Percentiles rank a stretch among this genome's conserved stretches.
Evolutionary conservation across 345 rosid species (phyloP).

Genomic region (Brassica carinata): DNA sequence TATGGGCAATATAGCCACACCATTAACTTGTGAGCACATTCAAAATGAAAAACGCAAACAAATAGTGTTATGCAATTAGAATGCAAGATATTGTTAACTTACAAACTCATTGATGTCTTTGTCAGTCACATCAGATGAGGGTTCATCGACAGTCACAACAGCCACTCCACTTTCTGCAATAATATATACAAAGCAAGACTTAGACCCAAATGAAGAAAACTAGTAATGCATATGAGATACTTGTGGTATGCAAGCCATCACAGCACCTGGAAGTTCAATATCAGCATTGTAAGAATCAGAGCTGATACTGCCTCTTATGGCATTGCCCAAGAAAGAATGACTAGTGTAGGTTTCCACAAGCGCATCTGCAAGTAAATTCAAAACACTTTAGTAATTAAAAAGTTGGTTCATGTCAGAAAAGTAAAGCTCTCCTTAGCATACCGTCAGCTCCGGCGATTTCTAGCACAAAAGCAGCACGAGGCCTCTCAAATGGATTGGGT

Average conservation of each 20-base stretch:
- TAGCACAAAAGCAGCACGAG: constrained; percentile 76
- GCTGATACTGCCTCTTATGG: constrained; percentile 48
- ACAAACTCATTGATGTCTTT: constrained; percentile 71
- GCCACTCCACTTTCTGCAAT: constrained; percentile 68
- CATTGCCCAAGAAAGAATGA: constrained; percentile 46
- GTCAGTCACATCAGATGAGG: constrained; percentile 46
- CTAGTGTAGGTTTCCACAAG: constrained; percentile 37
- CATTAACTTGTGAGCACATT: constrained; percentile 10
- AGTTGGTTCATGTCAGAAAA: background rate
- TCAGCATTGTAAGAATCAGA: constrained; percentile 52
- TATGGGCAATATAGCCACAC: constrained; percentile 30
- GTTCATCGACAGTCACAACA: constrained; percentile 59
- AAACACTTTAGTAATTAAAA: constrained; percentile 5
- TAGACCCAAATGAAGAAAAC: background rate
- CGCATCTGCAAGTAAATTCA: constrained; percentile 46
- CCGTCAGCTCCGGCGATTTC: constrained; percentile 81
- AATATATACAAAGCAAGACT: background rate
- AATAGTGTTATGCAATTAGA: background rate
- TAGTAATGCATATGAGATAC: background rate
- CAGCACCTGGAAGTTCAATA: constrained; percentile 73
- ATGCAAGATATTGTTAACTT: constrained; percentile 39
- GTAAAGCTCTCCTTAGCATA: constrained; percentile 27
- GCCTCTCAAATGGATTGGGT: constrained; percentile 86
- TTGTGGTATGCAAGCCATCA: constrained; percentile 18
- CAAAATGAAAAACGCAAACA: background rate